Evolutionary conservation across 805 yeast species (phyloP).

Genomic region (Zygoascus bituminiphila): DNA sequence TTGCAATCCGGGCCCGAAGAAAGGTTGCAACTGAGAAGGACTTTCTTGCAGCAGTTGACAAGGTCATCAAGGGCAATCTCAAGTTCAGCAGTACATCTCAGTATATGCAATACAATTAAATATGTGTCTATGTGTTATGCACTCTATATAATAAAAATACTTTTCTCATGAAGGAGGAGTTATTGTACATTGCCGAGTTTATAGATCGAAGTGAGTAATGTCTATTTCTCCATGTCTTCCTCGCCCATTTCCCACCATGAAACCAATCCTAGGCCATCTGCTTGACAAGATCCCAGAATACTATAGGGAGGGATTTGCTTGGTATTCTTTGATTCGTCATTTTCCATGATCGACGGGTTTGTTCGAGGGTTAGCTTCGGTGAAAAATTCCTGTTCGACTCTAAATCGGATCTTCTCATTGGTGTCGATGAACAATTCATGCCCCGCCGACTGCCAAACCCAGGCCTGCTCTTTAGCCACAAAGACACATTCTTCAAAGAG

Average conservation of each 20-base stretch:
- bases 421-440: constrained; percentile 78
- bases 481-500: constrained; percentile 71
- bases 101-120: constrained; percentile 96
- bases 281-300: constrained; percentile 80
- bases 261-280: constrained; percentile 93
- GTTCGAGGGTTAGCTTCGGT: constrained; percentile 57
- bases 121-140: neutral
- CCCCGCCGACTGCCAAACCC: constrained; percentile 72
- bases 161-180: no score
- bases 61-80: constrained; percentile 97
- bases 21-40: constrained; percentile 98
- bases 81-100: constrained; percentile 95
- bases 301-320: constrained; percentile 67
- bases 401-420: constrained; percentile 83
- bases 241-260: constrained; percentile 81
- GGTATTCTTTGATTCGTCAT: constrained; percentile 6
- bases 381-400: constrained; percentile 85
- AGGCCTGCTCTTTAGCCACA: constrained; percentile 70
- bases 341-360: constrained; percentile 6
- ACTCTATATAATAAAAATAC: neutral
- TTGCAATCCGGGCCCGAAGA: constrained; percentile 96
- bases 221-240: neutral
- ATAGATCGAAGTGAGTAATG: neutral
- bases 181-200: no score
- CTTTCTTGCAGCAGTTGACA: constrained; percentile 94